Percentiles rank a stretch among this genome's conserved stretches.
phyloP scores from a whole-genome alignment of 257 asterid genomes.

The Ophiorrhiza pumila region DNA sequence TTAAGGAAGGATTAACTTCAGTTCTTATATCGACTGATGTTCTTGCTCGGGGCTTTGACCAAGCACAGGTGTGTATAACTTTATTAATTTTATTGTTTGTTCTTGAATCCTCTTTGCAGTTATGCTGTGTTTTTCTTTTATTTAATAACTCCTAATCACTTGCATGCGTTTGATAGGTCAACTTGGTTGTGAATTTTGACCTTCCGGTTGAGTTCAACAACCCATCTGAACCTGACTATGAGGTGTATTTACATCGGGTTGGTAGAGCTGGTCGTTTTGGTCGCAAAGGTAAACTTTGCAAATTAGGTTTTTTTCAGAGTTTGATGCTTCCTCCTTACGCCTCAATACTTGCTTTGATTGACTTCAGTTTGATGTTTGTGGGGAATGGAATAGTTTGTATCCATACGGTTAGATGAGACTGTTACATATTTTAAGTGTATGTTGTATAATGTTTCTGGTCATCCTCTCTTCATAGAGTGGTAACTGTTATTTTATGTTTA shows the following conservation, averaged over 20 bases:
- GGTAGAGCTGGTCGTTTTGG: slow-evolving; percentile 99
- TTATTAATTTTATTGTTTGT: background rate
- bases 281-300: slow-evolving; percentile 62
- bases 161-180: slow-evolving; percentile 49
- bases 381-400: background rate
- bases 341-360: background rate
- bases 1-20: slow-evolving; percentile 81
- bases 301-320: background rate
- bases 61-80: slow-evolving; percentile 52
- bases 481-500: no score
- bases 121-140: background rate
- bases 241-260: slow-evolving; percentile 88
- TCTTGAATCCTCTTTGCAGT: background rate
- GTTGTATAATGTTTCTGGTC: background rate
- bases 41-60: slow-evolving; percentile 97
- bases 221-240: slow-evolving; percentile 72
- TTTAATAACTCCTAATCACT: background rate
- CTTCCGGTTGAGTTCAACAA: slow-evolving; percentile 52
- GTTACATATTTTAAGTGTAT: background rate
- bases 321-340: background rate
- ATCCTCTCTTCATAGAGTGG: background rate
- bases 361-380: background rate
- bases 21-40: slow-evolving; percentile 91
- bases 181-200: slow-evolving; percentile 86
- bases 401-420: background rate